A percentile compares a stretch with the other conserved stretches of the same genome.
Conservation (phyloP, 116 monocot genomes). For the Thalassia testudinum region DNA sequence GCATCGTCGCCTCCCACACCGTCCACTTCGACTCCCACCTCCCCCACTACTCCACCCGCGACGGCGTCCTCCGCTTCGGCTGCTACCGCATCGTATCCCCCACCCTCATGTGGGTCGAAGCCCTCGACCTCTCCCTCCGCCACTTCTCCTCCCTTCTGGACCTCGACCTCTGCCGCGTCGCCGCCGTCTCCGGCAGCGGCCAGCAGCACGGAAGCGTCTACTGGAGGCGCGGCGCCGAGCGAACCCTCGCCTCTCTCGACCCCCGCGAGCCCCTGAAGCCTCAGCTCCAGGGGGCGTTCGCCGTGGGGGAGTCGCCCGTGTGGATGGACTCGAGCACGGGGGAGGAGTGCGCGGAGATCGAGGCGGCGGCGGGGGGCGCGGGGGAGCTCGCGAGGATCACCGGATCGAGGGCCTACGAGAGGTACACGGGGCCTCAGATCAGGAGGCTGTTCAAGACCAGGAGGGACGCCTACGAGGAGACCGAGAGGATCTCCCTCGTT, state of each 20-base stretch:
- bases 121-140: conserved; percentile 45
- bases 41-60: conserved; percentile 79
- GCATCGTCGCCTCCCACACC: conserved; percentile 45
- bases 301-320: conserved; percentile 63
- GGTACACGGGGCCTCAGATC: conserved; percentile 92
- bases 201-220: conserved; percentile 99
- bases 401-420: conserved; percentile 79
- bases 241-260: conserved; percentile 46
- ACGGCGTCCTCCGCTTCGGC: conserved; percentile 65
- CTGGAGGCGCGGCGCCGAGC: conserved; percentile 66
- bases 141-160: conserved; percentile 17
- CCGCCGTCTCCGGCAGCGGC: conserved; percentile 88
- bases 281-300: conserved; percentile 65
- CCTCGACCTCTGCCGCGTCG: conserved; percentile 43
- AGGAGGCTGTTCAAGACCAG: conserved; percentile 52
- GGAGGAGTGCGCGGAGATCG: conserved; percentile 76
- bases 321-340: conserved; percentile 98
- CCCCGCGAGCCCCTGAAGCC: conserved; percentile 24
- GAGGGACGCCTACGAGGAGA: conserved; percentile 51
- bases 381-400: conserved; percentile 70
- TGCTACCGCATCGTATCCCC: conserved; percentile 78
- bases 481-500: conserved; percentile 92
- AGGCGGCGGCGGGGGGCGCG: conserved; percentile 71
- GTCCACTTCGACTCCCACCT: conserved; percentile 83
- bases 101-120: conserved; percentile 94